Evolutionary conservation across 495 filamentous ascomycete species (phyloP), one percentile per base, ranked within the genome.

Genomic region (Hypoxylon trugodes): DNA sequence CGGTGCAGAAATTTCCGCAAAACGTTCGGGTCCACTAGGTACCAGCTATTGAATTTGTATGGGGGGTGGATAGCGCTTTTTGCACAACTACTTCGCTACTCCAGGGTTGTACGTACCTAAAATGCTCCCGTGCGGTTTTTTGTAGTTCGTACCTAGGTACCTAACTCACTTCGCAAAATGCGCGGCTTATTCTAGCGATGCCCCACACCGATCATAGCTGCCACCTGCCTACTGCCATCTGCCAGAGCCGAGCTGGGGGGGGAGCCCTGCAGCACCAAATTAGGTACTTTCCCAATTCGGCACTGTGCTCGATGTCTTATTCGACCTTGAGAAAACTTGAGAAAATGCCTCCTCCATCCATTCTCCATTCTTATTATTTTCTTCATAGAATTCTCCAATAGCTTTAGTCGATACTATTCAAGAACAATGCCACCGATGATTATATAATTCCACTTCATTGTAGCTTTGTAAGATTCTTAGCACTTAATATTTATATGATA

Each of bases 1-100:
- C 64, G 64, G 64, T 67, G 64, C 64, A 67, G 64, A 67, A 67
- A 67, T 67, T 67, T 67, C 64, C 64, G 64, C 58, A 67, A 46
- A 51, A 53, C 41, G 43, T 51, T 57, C 15, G 58, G 58, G 25
- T 36, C 57, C 46, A 61, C 50, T 32, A 32, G 26, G 30, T 57
- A 16, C 37, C 53, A 54, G 24, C 21, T 43, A 30, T 18, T 26
- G 35, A 18, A 43, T 32, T 6, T 38, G 16, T 46, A 21, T 21
- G 48, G 15, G 19, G 15, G 10, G 26, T 21, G n/a, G n/a, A n/a
- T n/a, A n/a, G n/a, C n/a, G n/a, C n/a, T n/a, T n/a, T n/a, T n/a
- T n/a, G n/a, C n/a, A n/a, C n/a, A n/a, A n/a, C n/a, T n/a, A n/a
- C n/a, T n/a, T n/a, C n/a, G n/a, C n/a, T n/a, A n/a, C n/a, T n/a